phyloP scores from a whole-genome alignment of 306 rosid genomes.

The Biancaea sappan region DNA sequence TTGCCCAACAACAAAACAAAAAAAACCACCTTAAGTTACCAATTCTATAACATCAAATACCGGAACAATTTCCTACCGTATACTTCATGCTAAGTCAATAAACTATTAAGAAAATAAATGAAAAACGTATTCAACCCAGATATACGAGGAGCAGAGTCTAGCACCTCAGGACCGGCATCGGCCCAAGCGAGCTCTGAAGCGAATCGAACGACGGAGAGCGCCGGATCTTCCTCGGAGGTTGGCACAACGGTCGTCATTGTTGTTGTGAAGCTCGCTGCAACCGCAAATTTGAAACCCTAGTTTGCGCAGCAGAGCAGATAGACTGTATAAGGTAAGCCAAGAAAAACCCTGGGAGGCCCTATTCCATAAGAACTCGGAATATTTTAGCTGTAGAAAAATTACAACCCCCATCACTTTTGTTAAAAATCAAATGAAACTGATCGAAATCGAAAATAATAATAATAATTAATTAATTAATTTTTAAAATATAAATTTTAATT shows the following conservation, averaged over 20 bases:
- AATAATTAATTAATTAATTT: too few species aligned
- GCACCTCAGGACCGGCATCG: conserved; percentile 90
- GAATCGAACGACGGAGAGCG: conserved; percentile 78
- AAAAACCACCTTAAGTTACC: neutral
- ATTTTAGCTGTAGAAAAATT: neutral
- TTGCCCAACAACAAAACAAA: neutral
- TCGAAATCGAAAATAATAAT: too few species aligned
- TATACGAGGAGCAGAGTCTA: neutral
- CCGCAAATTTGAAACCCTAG: conserved; percentile 45
- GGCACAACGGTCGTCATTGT: conserved; percentile 88
- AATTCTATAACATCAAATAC: neutral
- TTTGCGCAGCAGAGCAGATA: conserved; percentile 25
- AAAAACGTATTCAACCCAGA: neutral
- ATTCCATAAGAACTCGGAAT: neutral
- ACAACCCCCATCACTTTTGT: too few species aligned
- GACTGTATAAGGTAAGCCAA: too few species aligned
- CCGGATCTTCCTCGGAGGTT: conserved; percentile 89
- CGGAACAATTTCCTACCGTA: neutral
- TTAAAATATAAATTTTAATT: too few species aligned
- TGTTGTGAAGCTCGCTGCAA: conserved; percentile 34
- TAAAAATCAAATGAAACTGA: too few species aligned
- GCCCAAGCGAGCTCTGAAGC: conserved; percentile 92
- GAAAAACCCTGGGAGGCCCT: conserved; percentile 47
- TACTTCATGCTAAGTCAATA: neutral
- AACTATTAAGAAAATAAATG: neutral